Evolutionary conservation across 2,329 filamentous ascomycete genomes (phyloP), one percentile per base, ranked within the genome.

Genomic region (Lachnellula occidentalis): DNA sequence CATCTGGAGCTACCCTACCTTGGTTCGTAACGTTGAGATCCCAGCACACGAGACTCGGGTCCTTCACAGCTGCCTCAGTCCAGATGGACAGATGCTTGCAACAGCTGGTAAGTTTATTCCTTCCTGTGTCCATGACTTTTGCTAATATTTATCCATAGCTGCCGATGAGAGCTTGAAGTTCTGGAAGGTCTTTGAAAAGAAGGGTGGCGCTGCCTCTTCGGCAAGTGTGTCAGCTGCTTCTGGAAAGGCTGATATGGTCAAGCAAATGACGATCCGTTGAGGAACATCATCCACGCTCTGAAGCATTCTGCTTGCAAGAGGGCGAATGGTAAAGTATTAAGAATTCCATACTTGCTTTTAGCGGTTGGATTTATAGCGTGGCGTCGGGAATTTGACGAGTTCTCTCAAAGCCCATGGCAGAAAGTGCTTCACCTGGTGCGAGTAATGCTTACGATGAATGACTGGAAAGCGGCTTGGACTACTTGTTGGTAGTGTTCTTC

Each of bases 121-220:
- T 27, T 19, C n/a, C 21, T 6, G 19, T 31, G 17, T 21, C 27
- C 43, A 39, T 21, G 39, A 31, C 54, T 55, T 50, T 62, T 62
- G 60, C 71, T 73, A 65, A 71, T 57, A 45, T 17, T 50, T 6
- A 37, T 50, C 34, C 17, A 6, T 60, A 84, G 89, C 92, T 65
- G 92, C 92, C 37, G 94, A 99, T 67, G 94, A 99, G 79, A 92
- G 87, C 69, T 80, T 99, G 73, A 99, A 99, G 78, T 99, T 99
- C 81, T 99, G 94, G 94, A 99, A 99, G 85, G 81, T 99, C 66
- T 99, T 99, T 69, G 94, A 99, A 81, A 96, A 96, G 83, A 97
- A 96, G 83, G 79, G 92, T 17, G 91, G 90, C 53, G 77, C 81
- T 56, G 76, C 81, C 57, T 81, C 85, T 50, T 81, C 83, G 48